Evolutionary conservation across 306 rosid genomes (phyloP).

Genomic region (Trifolium dubium): DNA sequence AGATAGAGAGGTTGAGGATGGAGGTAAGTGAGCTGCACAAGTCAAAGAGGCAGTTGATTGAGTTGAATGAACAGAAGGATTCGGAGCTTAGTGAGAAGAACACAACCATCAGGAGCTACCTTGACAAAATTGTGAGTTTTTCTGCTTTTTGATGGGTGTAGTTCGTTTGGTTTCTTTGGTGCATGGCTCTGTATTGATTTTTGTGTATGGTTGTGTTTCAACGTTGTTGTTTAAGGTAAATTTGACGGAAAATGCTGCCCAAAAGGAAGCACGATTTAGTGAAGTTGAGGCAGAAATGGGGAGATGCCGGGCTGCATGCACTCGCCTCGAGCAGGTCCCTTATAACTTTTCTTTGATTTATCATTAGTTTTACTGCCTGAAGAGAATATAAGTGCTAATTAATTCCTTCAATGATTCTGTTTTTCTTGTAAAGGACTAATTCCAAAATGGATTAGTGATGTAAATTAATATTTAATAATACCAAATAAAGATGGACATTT

Average conservation of each 20-base stretch:
- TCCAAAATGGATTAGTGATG: not conserved
- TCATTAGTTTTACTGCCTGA: not conserved
- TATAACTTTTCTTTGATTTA: constrained; percentile 11
- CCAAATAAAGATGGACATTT: not conserved
- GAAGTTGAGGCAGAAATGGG: constrained; percentile 74
- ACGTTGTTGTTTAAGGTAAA: constrained; percentile 56
- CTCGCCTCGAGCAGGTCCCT: constrained; percentile 80
- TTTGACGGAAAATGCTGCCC: constrained; percentile 66
- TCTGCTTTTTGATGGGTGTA: constrained; percentile 25
- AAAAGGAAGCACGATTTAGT: constrained; percentile 76
- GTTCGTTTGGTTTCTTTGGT: constrained; percentile 12
- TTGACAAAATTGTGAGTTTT: constrained; percentile 83
- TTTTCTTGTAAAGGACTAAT: constrained; percentile 14
- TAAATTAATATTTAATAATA: not conserved
- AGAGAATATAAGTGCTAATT: constrained; percentile 12
- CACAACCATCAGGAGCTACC: constrained; percentile 72
- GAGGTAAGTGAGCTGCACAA: constrained; percentile 81
- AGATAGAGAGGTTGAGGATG: constrained; percentile 74
- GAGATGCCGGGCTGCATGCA: constrained; percentile 63
- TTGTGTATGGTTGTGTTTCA: constrained; percentile 13
- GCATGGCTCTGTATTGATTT: not conserved
- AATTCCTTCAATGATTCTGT: not conserved
- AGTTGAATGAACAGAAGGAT: constrained; percentile 72
- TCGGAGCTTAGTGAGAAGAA: constrained; percentile 78
- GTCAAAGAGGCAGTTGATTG: constrained; percentile 84